Base-by-base conservation (phyloP, 768 basidiomycete genomes). In the Kwoniella mangroviensis region DNA sequence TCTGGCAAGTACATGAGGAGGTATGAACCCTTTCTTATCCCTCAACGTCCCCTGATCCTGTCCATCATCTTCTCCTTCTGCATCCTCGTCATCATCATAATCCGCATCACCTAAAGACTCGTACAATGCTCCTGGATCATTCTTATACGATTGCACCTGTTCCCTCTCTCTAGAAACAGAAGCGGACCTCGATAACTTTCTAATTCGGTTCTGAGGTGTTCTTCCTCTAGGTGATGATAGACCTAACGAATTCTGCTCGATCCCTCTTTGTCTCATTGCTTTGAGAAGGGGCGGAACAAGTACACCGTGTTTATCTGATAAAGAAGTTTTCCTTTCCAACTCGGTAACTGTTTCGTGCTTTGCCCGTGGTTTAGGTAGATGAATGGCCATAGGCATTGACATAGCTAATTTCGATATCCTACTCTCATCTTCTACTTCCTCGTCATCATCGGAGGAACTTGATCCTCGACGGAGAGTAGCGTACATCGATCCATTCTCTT, bases 71-170 rank as follows among this genome's bases (percentile, higher is more conserved):
- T 34, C 34, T 34, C 34, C 34, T 0, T 34, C 34, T 7, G 34
- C 34, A 34, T 34, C 34, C 1, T 67, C 72, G 9, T 72, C 70
- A 9, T 73, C 73, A 17, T 72, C 74, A 12, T 69, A 71, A 2
- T 68, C 69, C 5, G 74, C 79, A 63, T 78, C 80, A 17, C 62
- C 75, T 57, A 81, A 41, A 1, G 69, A 65, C 62, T 79, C 82
- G 56, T 81, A 72, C 5, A 79, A 73, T 1, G 79, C 76, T 21
- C 82, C 82, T 2, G 81, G 80, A 68, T 83, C 82, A 21, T 73
- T 73, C n/a, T 59, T 57, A 60, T 75, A 81, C n/a, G 65, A 57
- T 34, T 66, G 65, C 12, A 70, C 54, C 54, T 76, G 74, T 45
- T 77, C 75, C 51, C 72, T 42, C n/a, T 77, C 76, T 24, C 77